Evolutionary conservation across 306 rosid species (phyloP), one percentile per base, ranked within the genome.

Genomic region (Oemleria cerasiformis): DNA sequence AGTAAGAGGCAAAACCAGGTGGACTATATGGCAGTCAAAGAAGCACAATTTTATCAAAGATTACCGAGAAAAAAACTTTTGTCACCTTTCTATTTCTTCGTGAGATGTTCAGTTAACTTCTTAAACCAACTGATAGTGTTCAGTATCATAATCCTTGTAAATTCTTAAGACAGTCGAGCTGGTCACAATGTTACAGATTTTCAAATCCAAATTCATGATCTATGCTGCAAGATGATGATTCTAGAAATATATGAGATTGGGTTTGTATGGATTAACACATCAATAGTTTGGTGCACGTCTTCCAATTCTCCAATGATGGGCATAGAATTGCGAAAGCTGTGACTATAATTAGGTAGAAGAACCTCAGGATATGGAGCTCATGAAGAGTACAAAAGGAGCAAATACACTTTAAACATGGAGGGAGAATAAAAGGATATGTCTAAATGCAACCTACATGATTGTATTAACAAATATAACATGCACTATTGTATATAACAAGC

Each of bases 1-100:
- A 4, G 70, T 15, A 45, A 45, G 70, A 65, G 20, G 70, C 70
- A 14, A 45, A 25, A 45, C 56, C 56, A 23, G 56, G 41, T 39
- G 39, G 8, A 50, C 49, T 17, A n/a, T 40, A 13, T 12, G 63
- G 73, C 14, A 19, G 15, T 19, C 21, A 38, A 53, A 45, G 7
- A 54, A 38, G 44, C 34, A 53, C 16, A 25, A 25, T 53, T 48
- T 47, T 17, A 43, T 44, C 23, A 65, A 44, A 44, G 20, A n/a
- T 10, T 30, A 30, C 36, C 3, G 2, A 25, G 14, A 9, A 40
- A 40, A 41, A 20, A 12, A 30, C n/a, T 23, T 6, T 25, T 7
- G 30, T 65, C 50, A 30, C 7, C 67, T 17, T 17, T 9, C 15
- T 40, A 38, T 15, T 14, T 14, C 48, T 42, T 0, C 1, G 15